These are phyloP conservation scores for Hirsutella rhossiliensis DNA, from an alignment of 2,329 filamentous ascomycete genomes.

Conservation along the genomic window DNA sequence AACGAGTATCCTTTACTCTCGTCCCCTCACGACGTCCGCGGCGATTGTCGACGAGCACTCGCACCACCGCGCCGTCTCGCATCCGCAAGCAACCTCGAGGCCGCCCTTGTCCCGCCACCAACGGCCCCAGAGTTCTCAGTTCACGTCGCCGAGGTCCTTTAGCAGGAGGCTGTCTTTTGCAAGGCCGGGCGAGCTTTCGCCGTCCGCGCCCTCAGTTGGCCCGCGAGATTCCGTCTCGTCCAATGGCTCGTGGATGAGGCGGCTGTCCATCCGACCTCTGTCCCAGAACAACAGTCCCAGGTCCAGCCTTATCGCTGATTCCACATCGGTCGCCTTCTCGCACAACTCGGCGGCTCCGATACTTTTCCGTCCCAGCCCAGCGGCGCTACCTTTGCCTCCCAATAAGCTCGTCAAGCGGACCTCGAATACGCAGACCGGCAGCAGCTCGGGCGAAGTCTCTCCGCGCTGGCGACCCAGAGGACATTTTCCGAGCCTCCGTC, in stretches of 20 bases:
- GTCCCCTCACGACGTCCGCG: slow-evolving; percentile 32
- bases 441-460: slow-evolving; percentile 25
- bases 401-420: slow-evolving; percentile 72
- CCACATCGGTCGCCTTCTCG: slow-evolving; percentile 52
- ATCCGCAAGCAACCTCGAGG: slow-evolving; percentile 19
- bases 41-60: slow-evolving; percentile 18
- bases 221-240: slow-evolving; percentile 47
- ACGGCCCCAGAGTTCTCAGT: slow-evolving; percentile 25
- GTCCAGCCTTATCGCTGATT: slow-evolving; percentile 53
- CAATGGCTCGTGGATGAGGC: slow-evolving; percentile 59
- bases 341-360: slow-evolving; percentile 57
- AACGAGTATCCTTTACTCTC: slow-evolving; percentile 16
- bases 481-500: slow-evolving; percentile 52
- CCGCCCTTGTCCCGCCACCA: slow-evolving; percentile 25
- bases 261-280: slow-evolving; percentile 52
- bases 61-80: slow-evolving; percentile 15
- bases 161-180: slow-evolving; percentile 31
- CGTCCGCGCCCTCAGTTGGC: slow-evolving; percentile 17
- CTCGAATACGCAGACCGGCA: slow-evolving; percentile 39
- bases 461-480: slow-evolving; percentile 40
- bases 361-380: slow-evolving; percentile 26
- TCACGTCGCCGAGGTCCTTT: slow-evolving; percentile 25
- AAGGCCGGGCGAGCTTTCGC: slow-evolving; percentile 23
- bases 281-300: slow-evolving; percentile 53
- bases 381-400: slow-evolving; percentile 37